Percentiles rank a stretch among this genome's conserved stretches.
These are phyloP conservation scores for Avena eriantha DNA, from an alignment of 176 grass and related monocot species.

Conservation along the genomic window DNA sequence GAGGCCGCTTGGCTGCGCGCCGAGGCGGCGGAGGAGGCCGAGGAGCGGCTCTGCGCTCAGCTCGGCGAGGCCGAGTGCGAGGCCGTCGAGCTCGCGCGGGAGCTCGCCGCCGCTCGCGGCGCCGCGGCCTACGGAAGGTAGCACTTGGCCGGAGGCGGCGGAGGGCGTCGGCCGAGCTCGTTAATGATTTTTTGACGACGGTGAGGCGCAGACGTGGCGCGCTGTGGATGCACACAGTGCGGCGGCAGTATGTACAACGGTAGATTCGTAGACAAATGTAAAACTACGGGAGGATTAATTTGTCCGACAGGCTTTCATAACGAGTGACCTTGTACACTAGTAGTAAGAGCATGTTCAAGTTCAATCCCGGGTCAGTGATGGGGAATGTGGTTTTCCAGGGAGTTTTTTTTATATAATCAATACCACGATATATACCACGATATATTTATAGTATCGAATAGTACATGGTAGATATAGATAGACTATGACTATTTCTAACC, in stretches of 20 bases:
- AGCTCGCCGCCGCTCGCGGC: conserved; percentile 50
- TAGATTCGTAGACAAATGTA: neutral
- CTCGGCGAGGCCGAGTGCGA: conserved; percentile 82
- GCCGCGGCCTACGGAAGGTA: neutral
- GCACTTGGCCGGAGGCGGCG: neutral
- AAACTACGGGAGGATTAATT: too few species aligned
- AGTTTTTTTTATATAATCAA: too few species aligned
- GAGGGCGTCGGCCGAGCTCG: neutral
- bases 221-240: neutral
- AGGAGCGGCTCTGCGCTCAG: conserved; percentile 82
- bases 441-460: too few species aligned
- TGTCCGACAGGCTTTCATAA: too few species aligned
- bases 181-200: neutral
- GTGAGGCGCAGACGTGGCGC: neutral
- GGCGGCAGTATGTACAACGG: too few species aligned
- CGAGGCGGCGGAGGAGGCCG: conserved; percentile 60
- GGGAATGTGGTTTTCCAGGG: too few species aligned
- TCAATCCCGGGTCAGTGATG: too few species aligned
- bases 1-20: conserved; percentile 53
- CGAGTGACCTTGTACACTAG: too few species aligned
- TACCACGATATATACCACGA: too few species aligned
- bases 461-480: too few species aligned
- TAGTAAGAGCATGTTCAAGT: too few species aligned
- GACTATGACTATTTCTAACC: too few species aligned
- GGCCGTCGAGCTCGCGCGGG: conserved; percentile 54